Evolutionary conservation across 495 filamentous ascomycete species (phyloP), one percentile per base, ranked within the genome.

Genomic region (Penicillium dipodomyicola): DNA sequence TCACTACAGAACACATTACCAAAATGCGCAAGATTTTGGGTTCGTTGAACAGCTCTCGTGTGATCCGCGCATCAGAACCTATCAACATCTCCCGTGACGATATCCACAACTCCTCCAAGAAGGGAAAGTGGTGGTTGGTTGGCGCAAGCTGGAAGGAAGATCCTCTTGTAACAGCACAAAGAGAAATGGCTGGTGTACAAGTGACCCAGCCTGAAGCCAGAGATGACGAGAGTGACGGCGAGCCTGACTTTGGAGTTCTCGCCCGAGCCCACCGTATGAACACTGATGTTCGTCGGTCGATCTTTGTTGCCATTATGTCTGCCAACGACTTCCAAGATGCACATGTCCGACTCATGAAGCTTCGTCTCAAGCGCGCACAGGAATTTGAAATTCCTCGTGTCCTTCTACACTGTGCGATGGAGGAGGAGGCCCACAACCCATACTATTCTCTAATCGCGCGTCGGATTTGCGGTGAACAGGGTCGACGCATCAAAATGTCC

Each of bases 51-150:
- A 76, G 61, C 46, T 81, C 78, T 9, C 78, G 85, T 19, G 81
- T 76, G 50, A 75, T 89, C 49, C 88, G 87, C 41, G 84, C 87
- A 45, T 86, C 81, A 3, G 91, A 97, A 63, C 91, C 94, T 15
- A 80, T 98, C 42, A 83, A 89, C 20, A 82, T 96, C 49, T 84
- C 88, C 10, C 79, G 96, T 5, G 75, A 81, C 25, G 94, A 97
- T 65, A 89, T 97, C 56, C 81, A 80, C 52, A 80, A 93, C 53
- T 86, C 85, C 3, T 86, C 91, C 20, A 91, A 87, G 61, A 90
- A 88, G 71, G 94, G 94, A 3, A 97, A 96, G 77, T 97, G 94
- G 95, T 97, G 94, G 94, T 82, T 97, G 35, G 87, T 96, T 23
- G 93, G 94, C 43, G 92, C 93, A 12, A 95, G 91, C 71, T 96